Evolutionary conservation across 179 eudicot genomes (phyloP).

Genomic region (Carnegiea gigantea): DNA sequence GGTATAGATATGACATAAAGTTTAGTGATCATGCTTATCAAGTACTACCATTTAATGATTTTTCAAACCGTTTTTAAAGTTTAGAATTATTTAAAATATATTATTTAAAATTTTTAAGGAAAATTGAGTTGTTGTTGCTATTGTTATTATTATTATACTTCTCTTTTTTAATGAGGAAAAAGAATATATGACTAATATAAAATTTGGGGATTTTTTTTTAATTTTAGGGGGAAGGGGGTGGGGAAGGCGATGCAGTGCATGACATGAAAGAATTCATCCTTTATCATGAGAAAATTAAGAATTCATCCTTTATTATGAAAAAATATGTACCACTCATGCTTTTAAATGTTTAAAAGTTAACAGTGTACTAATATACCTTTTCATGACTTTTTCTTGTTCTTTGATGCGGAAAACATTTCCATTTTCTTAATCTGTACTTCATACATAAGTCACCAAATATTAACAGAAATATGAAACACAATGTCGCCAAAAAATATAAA

Average conservation of each 20-base stretch:
- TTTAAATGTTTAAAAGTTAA: constrained; percentile 7
- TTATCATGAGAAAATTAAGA: constrained; percentile 2
- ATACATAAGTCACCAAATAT: constrained; percentile 7
- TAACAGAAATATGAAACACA: constrained; percentile 16
- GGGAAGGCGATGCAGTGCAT: background rate
- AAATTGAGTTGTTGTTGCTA: too few relatives aligned
- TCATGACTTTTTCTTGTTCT: background rate
- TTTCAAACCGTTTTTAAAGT: too few relatives aligned
- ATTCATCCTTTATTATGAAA: background rate
- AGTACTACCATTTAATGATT: too few relatives aligned
- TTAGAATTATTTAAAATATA: too few relatives aligned
- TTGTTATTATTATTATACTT: too few relatives aligned
- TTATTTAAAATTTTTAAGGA: too few relatives aligned
- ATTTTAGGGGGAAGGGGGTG: too few relatives aligned
- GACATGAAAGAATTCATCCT: background rate
- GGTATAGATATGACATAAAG: too few relatives aligned
- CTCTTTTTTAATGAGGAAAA: too few relatives aligned
- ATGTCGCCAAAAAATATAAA: background rate
- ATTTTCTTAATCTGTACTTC: background rate
- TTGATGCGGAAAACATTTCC: constrained; percentile 10
- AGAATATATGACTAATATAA: too few relatives aligned
- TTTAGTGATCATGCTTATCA: too few relatives aligned
- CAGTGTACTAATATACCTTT: background rate
- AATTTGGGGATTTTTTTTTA: too few relatives aligned
- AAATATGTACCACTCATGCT: constrained; percentile 2